Percentiles rank a stretch among this genome's conserved stretches.
Conservation (phyloP, 2,329 filamentous ascomycete species). For the Colletotrichum australisinense region DNA sequence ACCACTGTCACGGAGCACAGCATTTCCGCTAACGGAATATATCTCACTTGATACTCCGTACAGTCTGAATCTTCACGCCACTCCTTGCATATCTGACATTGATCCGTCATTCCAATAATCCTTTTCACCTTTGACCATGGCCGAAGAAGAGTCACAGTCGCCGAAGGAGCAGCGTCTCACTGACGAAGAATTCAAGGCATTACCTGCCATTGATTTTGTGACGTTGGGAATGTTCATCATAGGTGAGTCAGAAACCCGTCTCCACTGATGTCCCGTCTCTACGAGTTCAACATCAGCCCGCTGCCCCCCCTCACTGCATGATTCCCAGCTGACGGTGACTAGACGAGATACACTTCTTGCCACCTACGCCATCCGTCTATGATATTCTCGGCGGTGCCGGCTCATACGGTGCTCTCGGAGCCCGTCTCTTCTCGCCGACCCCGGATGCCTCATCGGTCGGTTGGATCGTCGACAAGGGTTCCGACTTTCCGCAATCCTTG, state of each 20-base stretch:
- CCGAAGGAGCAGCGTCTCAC: constrained; percentile 20
- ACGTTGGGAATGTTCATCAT: constrained; percentile 82
- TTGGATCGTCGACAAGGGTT: constrained; percentile 92
- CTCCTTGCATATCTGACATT: background rate
- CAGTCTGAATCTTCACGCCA: background rate
- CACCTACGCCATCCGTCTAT: constrained; percentile 74
- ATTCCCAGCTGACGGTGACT: background rate
- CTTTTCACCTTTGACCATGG: background rate
- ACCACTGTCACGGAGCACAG: no score
- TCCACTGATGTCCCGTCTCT: background rate
- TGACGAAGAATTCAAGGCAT: constrained; percentile 44
- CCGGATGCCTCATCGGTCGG: constrained; percentile 76
- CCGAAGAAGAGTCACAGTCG: constrained; percentile 3
- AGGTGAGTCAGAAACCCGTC: constrained; percentile 56
- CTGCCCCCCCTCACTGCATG: background rate
- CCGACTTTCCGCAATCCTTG: constrained; percentile 82
- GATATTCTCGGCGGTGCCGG: constrained; percentile 91
- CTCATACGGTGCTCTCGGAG: constrained; percentile 87
- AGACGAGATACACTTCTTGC: constrained; percentile 93
- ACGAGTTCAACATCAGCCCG: background rate
- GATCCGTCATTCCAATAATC: background rate
- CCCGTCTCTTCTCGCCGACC: constrained; percentile 84
- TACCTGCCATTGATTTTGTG: constrained; percentile 68
- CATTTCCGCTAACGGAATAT: no score
- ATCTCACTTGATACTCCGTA: no score